Evolutionary conservation across 179 eudicot genomes (phyloP).

Genomic region (Pouteria campechiana): DNA sequence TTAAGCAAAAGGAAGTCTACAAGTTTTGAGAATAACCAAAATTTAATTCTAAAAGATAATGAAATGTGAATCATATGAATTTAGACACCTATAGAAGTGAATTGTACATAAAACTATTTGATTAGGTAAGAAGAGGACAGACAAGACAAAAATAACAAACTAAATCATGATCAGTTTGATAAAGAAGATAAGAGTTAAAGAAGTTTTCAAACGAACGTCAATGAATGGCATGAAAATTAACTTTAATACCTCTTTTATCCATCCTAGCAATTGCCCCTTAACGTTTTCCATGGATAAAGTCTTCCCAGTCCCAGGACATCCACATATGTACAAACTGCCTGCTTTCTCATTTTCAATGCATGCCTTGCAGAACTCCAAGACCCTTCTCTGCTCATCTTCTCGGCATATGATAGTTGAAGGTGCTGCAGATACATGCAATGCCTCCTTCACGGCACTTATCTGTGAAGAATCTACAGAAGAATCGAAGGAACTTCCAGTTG

Average conservation of each 20-base stretch:
- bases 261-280: conserved; percentile 36
- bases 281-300: conserved; percentile 85
- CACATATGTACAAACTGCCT: conserved; percentile 81
- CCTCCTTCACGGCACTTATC: conserved; percentile 68
- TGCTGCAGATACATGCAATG: conserved; percentile 65
- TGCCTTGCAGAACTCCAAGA: conserved; percentile 69
- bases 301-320: conserved; percentile 96
- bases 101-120: too few relatives aligned
- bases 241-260: conserved; percentile 88
- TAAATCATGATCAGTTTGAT: too few relatives aligned
- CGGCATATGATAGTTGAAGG: conserved; percentile 60
- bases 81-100: too few relatives aligned
- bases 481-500: background rate
- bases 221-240: background rate
- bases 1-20: too few relatives aligned
- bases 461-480: conserved; percentile 48
- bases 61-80: too few relatives aligned
- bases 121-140: too few relatives aligned
- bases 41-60: too few relatives aligned
- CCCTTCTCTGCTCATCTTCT: conserved; percentile 59
- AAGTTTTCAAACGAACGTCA: background rate
- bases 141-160: too few relatives aligned
- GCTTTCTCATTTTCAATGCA: conserved; percentile 52
- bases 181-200: too few relatives aligned
- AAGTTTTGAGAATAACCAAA: too few relatives aligned